Evolutionary conservation across 176 grass and related monocot genomes (phyloP), one percentile per base, ranked within the genome.

Genomic region (Rhipidocladum racemiflorum): DNA sequence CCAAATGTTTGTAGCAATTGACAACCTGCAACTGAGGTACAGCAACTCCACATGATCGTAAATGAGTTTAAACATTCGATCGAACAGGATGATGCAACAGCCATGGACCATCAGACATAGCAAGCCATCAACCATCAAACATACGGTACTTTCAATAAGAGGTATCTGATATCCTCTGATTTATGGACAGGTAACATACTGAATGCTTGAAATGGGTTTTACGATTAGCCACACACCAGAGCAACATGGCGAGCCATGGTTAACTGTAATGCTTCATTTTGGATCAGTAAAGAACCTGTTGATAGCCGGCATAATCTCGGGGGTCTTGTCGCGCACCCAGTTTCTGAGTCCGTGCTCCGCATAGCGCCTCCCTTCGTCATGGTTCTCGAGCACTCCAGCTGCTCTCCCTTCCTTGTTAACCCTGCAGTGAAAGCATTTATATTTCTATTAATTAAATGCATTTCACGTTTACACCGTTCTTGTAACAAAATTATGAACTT

Each of bases 261-360:
- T 35, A 83, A 29, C n/a, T 60, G 21, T 74, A 45, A 6, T 57
- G 34, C 34, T 83, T 94, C 77, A 95, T 72, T 97, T 93, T 0
- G 94, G 88, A 0, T 87, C 86, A 4, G 88, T 78, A 63, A 97
- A 97, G 88, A 97, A 97, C 72, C 59, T 93, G 85, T 97, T 97
- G n/a, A 97, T 81, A 0, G 61, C 17, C 0, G 94, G 94, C 94
- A 97, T 97, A 14, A 97, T 97, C 38, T 97, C 91, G 0, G 94
- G 94, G 6, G 94, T 72, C 77, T 90, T 93, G 40, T 88, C 85
- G 7, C 66, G 88, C 63, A 93, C 88, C n/a, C 83, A 93, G 29
- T 78, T 83, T 43, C 88, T 83, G 56, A 97, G 88, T 11, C 94
- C 42, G 3, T 97, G 91, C 83, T 93, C 89, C 0, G 88, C 81